phyloP scores from a whole-genome alignment of 805 yeast species.

The Yamadazyma akitaensis region DNA sequence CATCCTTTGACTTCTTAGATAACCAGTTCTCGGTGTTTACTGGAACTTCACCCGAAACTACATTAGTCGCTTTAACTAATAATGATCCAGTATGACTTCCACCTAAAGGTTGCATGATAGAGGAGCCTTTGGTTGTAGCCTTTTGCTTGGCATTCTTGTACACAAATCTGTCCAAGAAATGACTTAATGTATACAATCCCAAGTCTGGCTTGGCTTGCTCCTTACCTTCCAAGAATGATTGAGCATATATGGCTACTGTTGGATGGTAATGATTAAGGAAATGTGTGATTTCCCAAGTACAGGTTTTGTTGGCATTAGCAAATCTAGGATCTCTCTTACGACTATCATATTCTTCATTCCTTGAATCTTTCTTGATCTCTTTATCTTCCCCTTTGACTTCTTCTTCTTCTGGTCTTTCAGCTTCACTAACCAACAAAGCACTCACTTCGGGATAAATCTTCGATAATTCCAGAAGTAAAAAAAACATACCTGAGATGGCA shows the following conservation, averaged over 20 bases:
- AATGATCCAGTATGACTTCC: slow-evolving; percentile 74
- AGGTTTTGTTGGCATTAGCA: slow-evolving; percentile 79
- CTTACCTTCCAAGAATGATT: slow-evolving; percentile 51
- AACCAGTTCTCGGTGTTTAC: slow-evolving; percentile 87
- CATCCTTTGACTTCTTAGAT: slow-evolving; percentile 53
- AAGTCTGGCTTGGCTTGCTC: slow-evolving; percentile 77
- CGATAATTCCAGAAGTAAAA: slow-evolving; percentile 64
- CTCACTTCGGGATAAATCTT: slow-evolving; percentile 63
- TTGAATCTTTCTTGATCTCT: slow-evolving; percentile 5
- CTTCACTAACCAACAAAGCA: slow-evolving; percentile 54
- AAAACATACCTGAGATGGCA: slow-evolving; percentile 79
- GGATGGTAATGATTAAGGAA: slow-evolving; percentile 88
- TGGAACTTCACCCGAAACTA: slow-evolving; percentile 49
- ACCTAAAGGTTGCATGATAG: slow-evolving; percentile 97
- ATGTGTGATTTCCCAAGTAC: slow-evolving; percentile 81
- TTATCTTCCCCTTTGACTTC: slow-evolving; percentile 17
- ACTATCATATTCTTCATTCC: slow-evolving; percentile 62
- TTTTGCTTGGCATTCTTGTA: slow-evolving; percentile 88
- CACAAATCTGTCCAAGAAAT: slow-evolving; percentile 92
- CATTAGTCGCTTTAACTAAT: slow-evolving; percentile 60
- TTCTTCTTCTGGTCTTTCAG: slow-evolving; percentile 42
- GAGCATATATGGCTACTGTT: slow-evolving; percentile 78
- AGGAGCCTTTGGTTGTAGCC: slow-evolving; percentile 70
- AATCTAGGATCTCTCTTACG: slow-evolving; percentile 88
- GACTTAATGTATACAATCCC: slow-evolving; percentile 81